A percentile compares a stretch with the other conserved stretches of the same genome.
phyloP scores from a whole-genome alignment of 2,329 filamentous ascomycete genomes.

The Sordariomycetes sp. region DNA sequence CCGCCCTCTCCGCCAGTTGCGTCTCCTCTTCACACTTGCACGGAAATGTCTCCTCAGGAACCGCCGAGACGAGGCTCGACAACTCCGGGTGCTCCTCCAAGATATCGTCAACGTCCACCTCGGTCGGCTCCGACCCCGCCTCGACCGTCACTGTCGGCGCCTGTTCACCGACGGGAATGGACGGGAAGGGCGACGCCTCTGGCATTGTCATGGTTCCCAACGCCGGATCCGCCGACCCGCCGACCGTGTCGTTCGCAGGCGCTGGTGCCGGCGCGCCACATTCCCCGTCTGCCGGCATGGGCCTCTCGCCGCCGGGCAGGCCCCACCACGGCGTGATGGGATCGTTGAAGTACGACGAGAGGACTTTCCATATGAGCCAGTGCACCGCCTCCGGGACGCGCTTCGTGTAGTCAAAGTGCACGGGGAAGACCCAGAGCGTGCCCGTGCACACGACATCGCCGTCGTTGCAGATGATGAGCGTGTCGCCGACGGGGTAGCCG shows the following conservation, averaged over 20 bases:
- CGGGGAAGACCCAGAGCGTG: slow-evolving; percentile 11
- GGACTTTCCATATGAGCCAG: slow-evolving; percentile 13
- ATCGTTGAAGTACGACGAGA: slow-evolving; percentile 2
- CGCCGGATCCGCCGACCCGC: background rate
- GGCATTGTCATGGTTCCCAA: slow-evolving; percentile 2
- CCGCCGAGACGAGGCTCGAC: background rate
- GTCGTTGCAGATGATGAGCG: slow-evolving; percentile 27
- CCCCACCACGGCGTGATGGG: slow-evolving; percentile 4
- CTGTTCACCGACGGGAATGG: slow-evolving; percentile 1
- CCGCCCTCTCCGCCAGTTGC: background rate
- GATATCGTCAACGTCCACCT: background rate
- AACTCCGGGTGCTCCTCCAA: background rate
- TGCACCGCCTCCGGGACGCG: slow-evolving; percentile 18
- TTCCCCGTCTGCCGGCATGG: no score
- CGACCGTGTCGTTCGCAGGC: background rate
- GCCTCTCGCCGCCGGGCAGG: background rate
- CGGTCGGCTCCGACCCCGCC: background rate
- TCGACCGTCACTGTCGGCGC: slow-evolving; percentile 2
- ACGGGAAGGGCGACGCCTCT: background rate
- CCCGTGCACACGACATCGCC: slow-evolving; percentile 26
- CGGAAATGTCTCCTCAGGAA: background rate
- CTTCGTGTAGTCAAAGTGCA: slow-evolving; percentile 8
- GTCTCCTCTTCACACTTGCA: background rate
- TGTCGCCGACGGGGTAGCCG: slow-evolving; percentile 21
- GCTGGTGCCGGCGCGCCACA: background rate